Evolutionary conservation across 2,329 filamentous ascomycete species (phyloP), one percentile per base, ranked within the genome.

Genomic region (Rachicladosporium sp.): DNA sequence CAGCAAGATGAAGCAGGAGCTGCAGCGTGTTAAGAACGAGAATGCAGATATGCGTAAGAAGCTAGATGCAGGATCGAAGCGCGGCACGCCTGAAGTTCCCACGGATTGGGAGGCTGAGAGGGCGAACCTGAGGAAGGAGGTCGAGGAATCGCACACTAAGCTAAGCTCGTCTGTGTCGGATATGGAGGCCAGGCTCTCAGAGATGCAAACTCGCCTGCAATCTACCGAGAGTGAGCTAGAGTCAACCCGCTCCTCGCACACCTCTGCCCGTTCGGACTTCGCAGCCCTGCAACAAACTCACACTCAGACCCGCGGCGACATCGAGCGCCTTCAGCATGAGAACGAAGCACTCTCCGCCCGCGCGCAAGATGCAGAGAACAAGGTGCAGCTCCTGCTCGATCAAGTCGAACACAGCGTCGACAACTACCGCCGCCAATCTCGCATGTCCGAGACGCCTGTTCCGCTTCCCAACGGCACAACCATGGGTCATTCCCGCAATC

Each of bases 361-460:
- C 33, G 89, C 88, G 4, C 71, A 76, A 37, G 89, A 95, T 58
- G 91, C 91, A 1, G 91, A 98, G 65, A 79, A 84, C 48, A 93
- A 93, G 55, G 91, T 98, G 13, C 85, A 84, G 27, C 74, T 94
- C 54, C 76, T 98, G 36, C 77, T 98, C 9, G 87, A 96, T 59
- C 89, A 96, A 57, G 88, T 98, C 30, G 89, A 93, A 61, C 78
- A 79, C 31, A 93, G 86, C 3, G 91, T 98, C n/a, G 88, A 91
- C 62, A 93, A 84, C 58, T 96, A 96, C 62, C 82, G 91, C 40
- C 82, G 91, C 31, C 86, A 77, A 51, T 75, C 74, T 4, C 68
- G 75, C 47, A 47, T 61, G 27, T 54, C 58, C 21, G 57, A 62
- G 43, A 55, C 55, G 41, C 43, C 42, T 19, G 46, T 46, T 9